Evolutionary conservation across 2,329 filamentous ascomycete genomes (phyloP).

Genomic region (Penicillium sp.): DNA sequence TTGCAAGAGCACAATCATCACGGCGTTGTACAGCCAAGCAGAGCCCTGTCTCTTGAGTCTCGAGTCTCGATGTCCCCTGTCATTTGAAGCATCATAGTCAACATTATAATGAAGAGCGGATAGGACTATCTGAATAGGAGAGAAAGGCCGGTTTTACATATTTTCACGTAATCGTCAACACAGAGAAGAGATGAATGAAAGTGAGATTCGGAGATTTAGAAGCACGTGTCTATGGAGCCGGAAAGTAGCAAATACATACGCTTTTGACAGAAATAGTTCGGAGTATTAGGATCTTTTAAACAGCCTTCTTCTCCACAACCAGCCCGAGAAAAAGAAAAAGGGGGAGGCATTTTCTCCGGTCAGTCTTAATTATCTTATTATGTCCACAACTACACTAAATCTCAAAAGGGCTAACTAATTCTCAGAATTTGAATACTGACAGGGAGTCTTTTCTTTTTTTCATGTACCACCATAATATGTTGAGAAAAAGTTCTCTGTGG

Average conservation of each 20-base stretch:
- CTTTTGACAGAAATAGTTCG: neutral
- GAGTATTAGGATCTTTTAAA: too few relatives aligned
- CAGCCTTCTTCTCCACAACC: neutral
- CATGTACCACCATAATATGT: too few relatives aligned
- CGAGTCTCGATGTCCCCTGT: neutral
- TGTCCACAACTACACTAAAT: too few relatives aligned
- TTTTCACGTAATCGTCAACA: neutral
- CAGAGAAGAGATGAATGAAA: neutral
- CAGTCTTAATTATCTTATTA: too few relatives aligned
- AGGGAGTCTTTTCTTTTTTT: too few relatives aligned
- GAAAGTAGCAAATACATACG: too few relatives aligned
- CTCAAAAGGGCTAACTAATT: too few relatives aligned
- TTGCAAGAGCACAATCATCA: neutral
- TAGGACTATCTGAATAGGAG: neutral
- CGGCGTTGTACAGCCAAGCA: neutral
- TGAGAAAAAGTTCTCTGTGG: too few relatives aligned
- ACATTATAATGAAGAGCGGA: neutral
- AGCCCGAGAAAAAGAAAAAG: neutral
- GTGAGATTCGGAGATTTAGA: neutral
- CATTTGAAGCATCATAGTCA: neutral
- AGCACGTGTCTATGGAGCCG: neutral
- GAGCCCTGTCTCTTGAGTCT: neutral
- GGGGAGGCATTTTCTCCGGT: neutral
- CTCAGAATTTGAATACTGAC: too few relatives aligned
- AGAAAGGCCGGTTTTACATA: neutral